These are phyloP conservation scores for Lachnellula subtilissima DNA, from an alignment of 2,329 filamentous ascomycete species.

Conservation along the genomic window DNA sequence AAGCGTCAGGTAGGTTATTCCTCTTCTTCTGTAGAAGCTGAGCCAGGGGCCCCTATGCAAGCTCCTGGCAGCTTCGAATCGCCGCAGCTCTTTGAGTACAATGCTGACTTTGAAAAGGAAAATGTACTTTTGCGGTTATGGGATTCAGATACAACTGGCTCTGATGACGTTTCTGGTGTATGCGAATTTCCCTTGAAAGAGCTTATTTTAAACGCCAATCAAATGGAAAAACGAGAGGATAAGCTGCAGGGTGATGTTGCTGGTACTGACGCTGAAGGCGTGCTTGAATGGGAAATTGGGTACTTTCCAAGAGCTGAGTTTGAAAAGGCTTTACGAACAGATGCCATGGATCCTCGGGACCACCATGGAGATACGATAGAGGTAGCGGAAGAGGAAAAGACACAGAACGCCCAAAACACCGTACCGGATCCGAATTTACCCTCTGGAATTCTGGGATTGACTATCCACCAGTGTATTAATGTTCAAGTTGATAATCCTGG, in stretches of 20 bases:
- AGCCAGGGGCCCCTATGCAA: too few species aligned
- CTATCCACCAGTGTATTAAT: conserved; percentile 20
- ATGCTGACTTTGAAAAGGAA: neutral
- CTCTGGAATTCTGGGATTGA: conserved; percentile 16
- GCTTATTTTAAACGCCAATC: conserved; percentile 15
- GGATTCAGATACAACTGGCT: conserved; percentile 19
- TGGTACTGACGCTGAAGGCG: conserved; percentile 18
- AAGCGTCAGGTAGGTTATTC: conserved; percentile 7
- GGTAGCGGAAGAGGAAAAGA: conserved; percentile 13
- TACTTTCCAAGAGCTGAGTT: conserved; percentile 18
- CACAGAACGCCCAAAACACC: conserved; percentile 15
- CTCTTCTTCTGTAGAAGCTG: too few species aligned
- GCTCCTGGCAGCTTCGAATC: too few species aligned
- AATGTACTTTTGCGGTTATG: conserved; percentile 17
- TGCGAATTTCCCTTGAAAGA: conserved; percentile 18
- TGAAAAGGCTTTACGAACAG: conserved; percentile 13
- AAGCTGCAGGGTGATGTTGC: conserved; percentile 16
- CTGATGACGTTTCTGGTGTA: conserved; percentile 18
- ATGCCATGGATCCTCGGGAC: conserved; percentile 16
- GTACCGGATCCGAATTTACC: conserved; percentile 19
- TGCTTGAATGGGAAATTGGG: conserved; percentile 19
- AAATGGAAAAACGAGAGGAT: conserved; percentile 21
- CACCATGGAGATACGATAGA: conserved; percentile 15
- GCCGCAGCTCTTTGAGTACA: too few species aligned
- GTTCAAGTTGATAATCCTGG: conserved; percentile 16